Percentiles rank a stretch among this genome's conserved stretches.
phyloP scores from a whole-genome alignment of 441 rosid genomes.

The Euphorbia celastroides region DNA sequence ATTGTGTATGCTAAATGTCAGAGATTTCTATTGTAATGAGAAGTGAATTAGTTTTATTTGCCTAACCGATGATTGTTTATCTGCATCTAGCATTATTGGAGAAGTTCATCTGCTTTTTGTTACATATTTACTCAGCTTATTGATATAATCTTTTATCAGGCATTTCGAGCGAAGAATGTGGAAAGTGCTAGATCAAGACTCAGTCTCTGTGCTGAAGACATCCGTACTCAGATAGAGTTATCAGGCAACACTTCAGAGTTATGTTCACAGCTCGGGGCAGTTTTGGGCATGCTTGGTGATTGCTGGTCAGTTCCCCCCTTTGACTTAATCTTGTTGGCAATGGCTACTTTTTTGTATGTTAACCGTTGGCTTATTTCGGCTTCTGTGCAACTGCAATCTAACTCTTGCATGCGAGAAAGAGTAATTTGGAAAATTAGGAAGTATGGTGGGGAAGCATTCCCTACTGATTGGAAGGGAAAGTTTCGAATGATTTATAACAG shows the following conservation, averaged over 20 bases:
- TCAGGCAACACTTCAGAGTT: slow-evolving; percentile 69
- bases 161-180: slow-evolving; percentile 75
- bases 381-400: background rate
- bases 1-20: background rate
- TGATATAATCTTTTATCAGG: slow-evolving; percentile 36
- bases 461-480: background rate
- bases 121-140: background rate
- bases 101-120: background rate
- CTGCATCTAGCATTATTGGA: background rate
- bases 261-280: slow-evolving; percentile 98
- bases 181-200: slow-evolving; percentile 96
- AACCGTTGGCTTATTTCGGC: background rate
- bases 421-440: background rate
- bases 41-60: background rate
- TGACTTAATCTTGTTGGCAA: background rate
- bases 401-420: background rate
- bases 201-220: slow-evolving; percentile 71
- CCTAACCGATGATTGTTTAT: background rate
- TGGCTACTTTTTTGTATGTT: background rate
- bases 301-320: slow-evolving; percentile 61
- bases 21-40: background rate
- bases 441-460: background rate
- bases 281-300: slow-evolving; percentile 97
- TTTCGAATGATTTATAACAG: background rate
- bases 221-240: slow-evolving; percentile 60